Evolutionary conservation across 352 stramenopile species (phyloP).

Genomic region (Globisporangium viniferum): DNA sequence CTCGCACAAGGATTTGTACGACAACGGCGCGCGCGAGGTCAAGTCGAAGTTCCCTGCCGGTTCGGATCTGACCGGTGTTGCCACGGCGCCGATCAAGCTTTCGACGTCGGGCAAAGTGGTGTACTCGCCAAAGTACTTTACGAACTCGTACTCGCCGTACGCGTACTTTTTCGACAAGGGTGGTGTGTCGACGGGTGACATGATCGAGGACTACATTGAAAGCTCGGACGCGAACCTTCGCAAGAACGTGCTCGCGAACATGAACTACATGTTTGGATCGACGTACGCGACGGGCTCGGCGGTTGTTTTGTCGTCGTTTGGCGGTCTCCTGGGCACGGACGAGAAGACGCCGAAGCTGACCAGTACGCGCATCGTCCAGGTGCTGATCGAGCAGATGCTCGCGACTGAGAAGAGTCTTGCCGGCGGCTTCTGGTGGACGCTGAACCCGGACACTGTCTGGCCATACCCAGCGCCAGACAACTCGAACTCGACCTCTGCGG

Average conservation of each 20-base stretch:
- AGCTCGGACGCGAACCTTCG: slow-evolving; percentile 45
- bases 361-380: slow-evolving; percentile 65
- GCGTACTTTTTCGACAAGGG: slow-evolving; percentile 71
- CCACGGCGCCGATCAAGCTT: slow-evolving; percentile 50
- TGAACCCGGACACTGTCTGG: slow-evolving; percentile 81
- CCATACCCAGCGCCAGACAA: slow-evolving; percentile 70
- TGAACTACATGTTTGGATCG: slow-evolving; percentile 80
- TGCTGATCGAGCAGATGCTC: slow-evolving; percentile 65
- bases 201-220: slow-evolving; percentile 66
- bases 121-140: slow-evolving; percentile 78
- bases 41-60: slow-evolving; percentile 71
- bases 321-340: slow-evolving; percentile 57
- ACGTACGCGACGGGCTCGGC: slow-evolving; percentile 57
- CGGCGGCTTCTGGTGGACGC: slow-evolving; percentile 76
- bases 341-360: slow-evolving; percentile 60
- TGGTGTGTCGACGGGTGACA: slow-evolving; percentile 33
- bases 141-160: slow-evolving; percentile 56
- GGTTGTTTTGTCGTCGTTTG: slow-evolving; percentile 80
- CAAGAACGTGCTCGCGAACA: slow-evolving; percentile 66
- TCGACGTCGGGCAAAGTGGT: slow-evolving; percentile 66
- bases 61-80: slow-evolving; percentile 59
- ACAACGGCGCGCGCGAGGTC: slow-evolving; percentile 33
- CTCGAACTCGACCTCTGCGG: slow-evolving; percentile 43
- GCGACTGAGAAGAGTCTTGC: slow-evolving; percentile 45
- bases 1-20: slow-evolving; percentile 65